Evolutionary conservation across 345 rosid species (phyloP), one percentile per base, ranked within the genome.

Genomic region (Sapria himalayana): DNA sequence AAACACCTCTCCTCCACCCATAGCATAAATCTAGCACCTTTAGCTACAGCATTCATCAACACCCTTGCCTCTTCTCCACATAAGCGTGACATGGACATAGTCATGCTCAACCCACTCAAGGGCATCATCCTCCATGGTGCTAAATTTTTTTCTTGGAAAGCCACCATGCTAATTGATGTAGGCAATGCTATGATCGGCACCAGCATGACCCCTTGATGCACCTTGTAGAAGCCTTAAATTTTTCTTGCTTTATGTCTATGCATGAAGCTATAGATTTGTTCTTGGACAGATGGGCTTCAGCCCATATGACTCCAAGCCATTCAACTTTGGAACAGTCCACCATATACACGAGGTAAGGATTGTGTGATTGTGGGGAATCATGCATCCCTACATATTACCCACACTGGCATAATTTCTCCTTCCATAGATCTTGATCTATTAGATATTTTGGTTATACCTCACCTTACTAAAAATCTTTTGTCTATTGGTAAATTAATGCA

Each of bases 381-480:
- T 35, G 31, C 22, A 3, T 35, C 44, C 7, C 21, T 52, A 35
- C 32, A 37, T 25, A 44, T 25, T 19, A 43, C 45, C 14, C 49
- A 44, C 32, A 43, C 32, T 0, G 8, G 36, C 14, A 27, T 11
- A 10, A 2, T 33, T 15, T 16, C 29, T n/a, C n/a, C 1, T 46
- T 33, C 17, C 31, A 19, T 15, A 5, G 1, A 33, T 36, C 3
- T 52, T 15, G 3, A 44, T 4, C 11, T 53, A 2, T 31, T 38
- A 38, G 40, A 53, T 15, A 29, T 45, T 7, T 29, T 53, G 15
- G 40, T 53, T 21, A 15, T 45, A 1, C 41, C 46, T 38, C 19
- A 45, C 11, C n/a, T 52, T 13, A 52, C 43, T 3, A 52, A 36
- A 44, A 44, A 43, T 44, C 31, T 44, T 25, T 3, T 52, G 0